phyloP scores from a whole-genome alignment of 495 filamentous ascomycete genomes.

The Tuber borchii region DNA sequence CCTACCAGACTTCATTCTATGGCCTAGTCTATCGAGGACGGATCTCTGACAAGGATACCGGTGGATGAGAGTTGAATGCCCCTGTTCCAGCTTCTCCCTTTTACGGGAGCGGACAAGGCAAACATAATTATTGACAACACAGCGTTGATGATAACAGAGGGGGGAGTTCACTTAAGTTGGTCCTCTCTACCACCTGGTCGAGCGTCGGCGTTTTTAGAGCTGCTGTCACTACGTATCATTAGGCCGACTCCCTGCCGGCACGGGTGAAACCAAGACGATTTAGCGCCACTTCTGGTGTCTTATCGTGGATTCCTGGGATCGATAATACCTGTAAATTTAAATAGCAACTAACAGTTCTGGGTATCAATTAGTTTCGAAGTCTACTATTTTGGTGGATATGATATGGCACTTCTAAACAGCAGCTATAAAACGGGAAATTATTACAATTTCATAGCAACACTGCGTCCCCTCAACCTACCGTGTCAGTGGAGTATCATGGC shows the following conservation, averaged over 20 bases:
- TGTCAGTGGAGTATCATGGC: neutral
- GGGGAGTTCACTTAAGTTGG: neutral
- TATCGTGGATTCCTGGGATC: neutral
- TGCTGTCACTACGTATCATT: neutral
- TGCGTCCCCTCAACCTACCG: neutral
- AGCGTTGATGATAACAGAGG: neutral
- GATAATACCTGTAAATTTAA: neutral
- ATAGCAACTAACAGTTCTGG: neutral
- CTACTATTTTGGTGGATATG: neutral
- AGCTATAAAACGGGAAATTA: neutral
- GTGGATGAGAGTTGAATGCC: no score
- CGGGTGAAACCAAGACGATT: neutral
- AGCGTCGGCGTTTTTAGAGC: neutral
- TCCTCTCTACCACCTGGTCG: neutral
- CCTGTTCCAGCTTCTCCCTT: no score
- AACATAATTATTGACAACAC: no score
- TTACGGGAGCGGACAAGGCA: neutral
- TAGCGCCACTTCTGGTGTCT: neutral
- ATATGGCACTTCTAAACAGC: neutral
- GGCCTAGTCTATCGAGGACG: no score
- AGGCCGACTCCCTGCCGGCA: neutral
- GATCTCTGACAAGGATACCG: no score
- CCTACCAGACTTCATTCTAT: no score
- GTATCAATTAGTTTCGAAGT: neutral
- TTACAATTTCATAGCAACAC: neutral